These are phyloP conservation scores for Plectosphaerella plurivora DNA, from an alignment of 2,329 filamentous ascomycete genomes.

Conservation along the genomic window DNA sequence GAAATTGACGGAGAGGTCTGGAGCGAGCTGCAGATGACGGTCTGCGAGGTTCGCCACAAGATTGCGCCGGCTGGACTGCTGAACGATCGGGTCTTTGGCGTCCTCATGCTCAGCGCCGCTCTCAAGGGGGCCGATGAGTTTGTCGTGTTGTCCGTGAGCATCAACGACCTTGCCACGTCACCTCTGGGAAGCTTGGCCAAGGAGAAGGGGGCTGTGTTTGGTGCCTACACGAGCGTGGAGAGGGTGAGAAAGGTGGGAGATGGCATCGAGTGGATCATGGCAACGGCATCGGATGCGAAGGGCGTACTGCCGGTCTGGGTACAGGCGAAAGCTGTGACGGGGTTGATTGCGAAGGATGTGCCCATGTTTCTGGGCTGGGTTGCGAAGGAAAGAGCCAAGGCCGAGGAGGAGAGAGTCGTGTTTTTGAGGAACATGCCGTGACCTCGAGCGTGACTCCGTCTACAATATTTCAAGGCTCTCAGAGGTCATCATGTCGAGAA, in stretches of 20 bases:
- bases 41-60: conserved; percentile 64
- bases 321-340: conserved; percentile 60
- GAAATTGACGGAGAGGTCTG: conserved; percentile 34
- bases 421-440: not conserved
- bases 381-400: conserved; percentile 33
- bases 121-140: conserved; percentile 39
- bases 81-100: conserved; percentile 60
- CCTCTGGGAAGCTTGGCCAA: conserved; percentile 25
- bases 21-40: conserved; percentile 40
- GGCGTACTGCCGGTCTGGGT: conserved; percentile 62
- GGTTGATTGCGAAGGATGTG: conserved; percentile 66
- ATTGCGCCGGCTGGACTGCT: conserved; percentile 45
- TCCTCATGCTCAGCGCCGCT: conserved; percentile 56
- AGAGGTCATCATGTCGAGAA: no score
- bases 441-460: no score
- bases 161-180: conserved; percentile 34
- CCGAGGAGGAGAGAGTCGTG: not conserved
- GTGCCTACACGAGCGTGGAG: conserved; percentile 63
- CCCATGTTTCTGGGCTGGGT: conserved; percentile 64
- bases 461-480: no score
- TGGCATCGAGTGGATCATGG: conserved; percentile 71
- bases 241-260: conserved; percentile 44
- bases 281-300: conserved; percentile 66
- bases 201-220: conserved; percentile 47
- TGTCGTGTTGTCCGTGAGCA: conserved; percentile 52